Evolutionary conservation across 352 stramenopile genomes (phyloP), one percentile per base, ranked within the genome.

Genomic region (Phytophthora sojae): DNA sequence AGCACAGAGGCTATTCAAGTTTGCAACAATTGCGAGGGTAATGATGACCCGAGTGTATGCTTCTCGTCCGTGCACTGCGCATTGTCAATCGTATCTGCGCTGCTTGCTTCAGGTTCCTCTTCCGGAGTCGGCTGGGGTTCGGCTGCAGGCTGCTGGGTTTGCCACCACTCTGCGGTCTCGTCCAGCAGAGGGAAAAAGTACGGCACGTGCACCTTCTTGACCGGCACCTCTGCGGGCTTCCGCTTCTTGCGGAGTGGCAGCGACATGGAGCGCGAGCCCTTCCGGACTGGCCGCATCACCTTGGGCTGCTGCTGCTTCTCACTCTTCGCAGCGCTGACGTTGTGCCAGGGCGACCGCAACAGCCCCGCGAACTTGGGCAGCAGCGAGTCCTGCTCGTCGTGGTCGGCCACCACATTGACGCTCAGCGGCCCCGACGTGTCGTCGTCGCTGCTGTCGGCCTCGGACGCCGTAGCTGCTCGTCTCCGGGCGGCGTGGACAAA

Each of bases 171-270:
- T 11, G 71, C 76, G 0, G 83, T 89, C 61, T 91, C 81, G 14
- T 89, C 73, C 12, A 91, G 73, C 49, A 89, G 51, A n/a, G 81
- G 83, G 42, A 86, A 88, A 54, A 91, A 91, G 53, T 82, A 83
- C 23, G 81, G 76, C 64, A 83, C 79, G 67, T 89, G 81, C 30
- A 80, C 57, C 62, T 88, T 88, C 67, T 83, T 83, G 12, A 68
- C 53, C 9, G 66, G 57, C 12, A 70, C 70, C 61, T 71, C 57
- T 14, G 55, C 6, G 6, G 45, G 11, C 47, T 69, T 64, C 23
- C 44, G 51, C 67, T 63, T 71, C 42, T 67, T 71, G 23, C 58
- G 44, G 19, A 79, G 44, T 9, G 59, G 70, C 25, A 74, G 55
- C 21, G 64, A 69, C 54, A 73, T 63, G 32, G 69, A 66, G 39